A percentile compares a stretch with the other conserved stretches of the same genome.
These are phyloP conservation scores for Mortierella alpina DNA, from an alignment of 192 early-diverging fungal species.

Conservation along the genomic window DNA sequence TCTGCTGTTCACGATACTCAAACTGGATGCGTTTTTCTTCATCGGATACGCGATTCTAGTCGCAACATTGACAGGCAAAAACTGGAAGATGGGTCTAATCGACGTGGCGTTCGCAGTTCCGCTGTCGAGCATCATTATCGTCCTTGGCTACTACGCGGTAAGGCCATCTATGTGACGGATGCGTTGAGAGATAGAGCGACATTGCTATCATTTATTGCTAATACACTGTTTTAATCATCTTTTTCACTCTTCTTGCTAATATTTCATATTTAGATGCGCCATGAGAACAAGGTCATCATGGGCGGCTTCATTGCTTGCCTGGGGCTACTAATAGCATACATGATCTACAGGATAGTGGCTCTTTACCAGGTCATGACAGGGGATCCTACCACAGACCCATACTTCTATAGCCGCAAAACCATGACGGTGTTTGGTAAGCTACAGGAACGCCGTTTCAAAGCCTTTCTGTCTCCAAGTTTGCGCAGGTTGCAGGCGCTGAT, in stretches of 20 bases:
- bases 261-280: conserved; percentile 6
- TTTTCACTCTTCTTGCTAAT: neutral
- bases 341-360: conserved; percentile 23
- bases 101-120: conserved; percentile 45
- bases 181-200: neutral
- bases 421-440: conserved; percentile 50
- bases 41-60: conserved; percentile 47
- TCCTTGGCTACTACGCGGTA: conserved; percentile 32
- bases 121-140: conserved; percentile 23
- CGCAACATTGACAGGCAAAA: conserved; percentile 31
- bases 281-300: conserved; percentile 49
- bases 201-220: neutral
- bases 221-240: neutral
- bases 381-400: conserved; percentile 29
- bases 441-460: neutral
- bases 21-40: conserved; percentile 55
- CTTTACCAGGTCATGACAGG: conserved; percentile 28
- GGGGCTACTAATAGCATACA: conserved; percentile 31
- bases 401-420: conserved; percentile 47
- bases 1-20: conserved; percentile 45
- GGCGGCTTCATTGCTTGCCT: conserved; percentile 43
- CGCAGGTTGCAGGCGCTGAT: neutral
- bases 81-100: conserved; percentile 36
- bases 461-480: neutral
- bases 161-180: neutral